A percentile compares a stretch with the other conserved stretches of the same genome.
Conservation (phyloP, 2,329 filamentous ascomycete species). For the Keithomyces neogunnii region DNA sequence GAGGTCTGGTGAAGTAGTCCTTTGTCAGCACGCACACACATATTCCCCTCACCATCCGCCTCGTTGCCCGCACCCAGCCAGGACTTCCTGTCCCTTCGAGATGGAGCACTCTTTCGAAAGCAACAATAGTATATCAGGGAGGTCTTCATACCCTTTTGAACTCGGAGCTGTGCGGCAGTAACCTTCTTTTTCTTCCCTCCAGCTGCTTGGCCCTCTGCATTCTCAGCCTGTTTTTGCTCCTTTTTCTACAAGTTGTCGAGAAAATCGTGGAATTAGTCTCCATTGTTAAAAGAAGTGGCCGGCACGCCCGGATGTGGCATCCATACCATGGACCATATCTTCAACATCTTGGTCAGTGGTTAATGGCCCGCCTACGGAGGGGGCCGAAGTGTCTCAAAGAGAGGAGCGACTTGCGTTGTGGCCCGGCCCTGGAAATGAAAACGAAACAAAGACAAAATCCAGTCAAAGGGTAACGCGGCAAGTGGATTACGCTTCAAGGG, state of each 20-base stretch:
- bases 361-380: constrained; percentile 8
- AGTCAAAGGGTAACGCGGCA: background rate
- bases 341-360: constrained; percentile 65
- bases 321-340: constrained; percentile 97
- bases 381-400: background rate
- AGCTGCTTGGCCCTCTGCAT: constrained; percentile 60
- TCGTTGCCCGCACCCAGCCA: background rate
- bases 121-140: background rate
- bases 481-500: background rate
- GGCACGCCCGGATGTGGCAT: background rate
- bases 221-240: constrained; percentile 90
- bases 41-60: background rate
- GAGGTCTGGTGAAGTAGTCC: constrained; percentile 49
- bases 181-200: constrained; percentile 96
- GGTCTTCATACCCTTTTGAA: constrained; percentile 71
- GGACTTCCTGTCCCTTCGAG: background rate
- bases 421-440: background rate
- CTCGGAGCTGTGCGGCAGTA: constrained; percentile 86
- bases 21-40: background rate
- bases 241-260: constrained; percentile 59
- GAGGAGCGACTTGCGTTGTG: background rate
- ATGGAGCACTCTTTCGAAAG: background rate
- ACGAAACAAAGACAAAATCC: background rate
- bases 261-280: background rate
- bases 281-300: background rate